Evolutionary conservation across 2,329 filamentous ascomycete species (phyloP).

Genomic region (Ophiosphaerella narmari): DNA sequence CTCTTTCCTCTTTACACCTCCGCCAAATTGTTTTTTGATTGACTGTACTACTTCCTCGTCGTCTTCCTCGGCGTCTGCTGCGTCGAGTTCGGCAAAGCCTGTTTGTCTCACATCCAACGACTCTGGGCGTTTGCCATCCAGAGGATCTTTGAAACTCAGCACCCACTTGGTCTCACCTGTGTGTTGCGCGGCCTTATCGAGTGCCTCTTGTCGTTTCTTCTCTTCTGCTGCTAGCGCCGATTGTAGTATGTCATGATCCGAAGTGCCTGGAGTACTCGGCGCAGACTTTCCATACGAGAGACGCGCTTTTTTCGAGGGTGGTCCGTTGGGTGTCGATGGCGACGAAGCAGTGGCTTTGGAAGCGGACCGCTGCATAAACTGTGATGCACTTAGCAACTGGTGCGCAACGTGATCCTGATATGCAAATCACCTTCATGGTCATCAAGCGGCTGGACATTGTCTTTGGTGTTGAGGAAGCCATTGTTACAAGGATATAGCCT

Average conservation of each 20-base stretch:
- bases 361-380: slow-evolving; percentile 90
- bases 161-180: slow-evolving; percentile 78
- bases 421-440: slow-evolving; percentile 73
- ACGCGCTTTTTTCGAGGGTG: slow-evolving; percentile 68
- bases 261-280: slow-evolving; percentile 30
- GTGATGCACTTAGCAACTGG: slow-evolving; percentile 14
- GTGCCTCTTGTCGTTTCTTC: slow-evolving; percentile 60
- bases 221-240: slow-evolving; percentile 70
- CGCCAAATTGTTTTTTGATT: slow-evolving; percentile 57
- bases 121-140: slow-evolving; percentile 47
- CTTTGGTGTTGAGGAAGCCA: slow-evolving; percentile 52
- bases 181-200: slow-evolving; percentile 66
- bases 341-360: slow-evolving; percentile 59
- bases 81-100: slow-evolving; percentile 60
- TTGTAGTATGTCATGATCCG: slow-evolving; percentile 64
- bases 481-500: slow-evolving; percentile 9
- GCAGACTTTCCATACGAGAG: slow-evolving; percentile 49
- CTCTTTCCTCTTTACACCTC: slow-evolving; percentile 48
- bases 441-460: slow-evolving; percentile 85
- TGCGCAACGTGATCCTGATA: background rate
- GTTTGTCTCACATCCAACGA: slow-evolving; percentile 62
- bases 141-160: slow-evolving; percentile 59
- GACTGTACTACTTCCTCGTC: slow-evolving; percentile 33
- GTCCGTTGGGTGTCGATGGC: slow-evolving; percentile 57
- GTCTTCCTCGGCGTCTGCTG: slow-evolving; percentile 42